Percentiles rank a stretch among this genome's conserved stretches.
phyloP scores from a whole-genome alignment of 768 basidiomycete genomes.

The Calocybe indica region DNA sequence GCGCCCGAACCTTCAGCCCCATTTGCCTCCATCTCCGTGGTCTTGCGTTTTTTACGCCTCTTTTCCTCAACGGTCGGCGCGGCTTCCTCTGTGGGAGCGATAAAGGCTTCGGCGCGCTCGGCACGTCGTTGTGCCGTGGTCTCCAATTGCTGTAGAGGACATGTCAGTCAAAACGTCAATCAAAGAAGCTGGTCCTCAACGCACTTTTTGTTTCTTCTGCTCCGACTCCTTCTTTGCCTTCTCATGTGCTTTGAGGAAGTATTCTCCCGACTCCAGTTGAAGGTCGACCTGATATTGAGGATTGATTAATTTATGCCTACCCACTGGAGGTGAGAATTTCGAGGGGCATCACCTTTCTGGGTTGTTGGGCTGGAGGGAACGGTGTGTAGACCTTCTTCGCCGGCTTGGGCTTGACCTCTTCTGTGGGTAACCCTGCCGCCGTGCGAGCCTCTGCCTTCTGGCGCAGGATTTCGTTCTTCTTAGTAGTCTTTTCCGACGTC shows the following conservation, averaged over 20 bases:
- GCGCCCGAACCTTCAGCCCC: conserved; percentile 28
- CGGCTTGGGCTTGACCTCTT: conserved; percentile 40
- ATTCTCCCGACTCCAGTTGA: conserved; percentile 94
- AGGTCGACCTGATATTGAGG: conserved; percentile 62
- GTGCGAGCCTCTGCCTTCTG: conserved; percentile 58
- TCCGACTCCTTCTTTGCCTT: conserved; percentile 73
- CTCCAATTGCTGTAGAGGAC: conserved; percentile 63
- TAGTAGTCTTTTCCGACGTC: conserved; percentile 89
- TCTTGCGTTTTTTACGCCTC: conserved; percentile 46
- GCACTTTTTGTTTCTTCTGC: conserved; percentile 71
- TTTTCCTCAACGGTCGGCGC: conserved; percentile 77
- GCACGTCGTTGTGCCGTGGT: conserved; percentile 63
- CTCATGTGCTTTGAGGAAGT: conserved; percentile 91
- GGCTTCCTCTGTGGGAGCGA: conserved; percentile 78
- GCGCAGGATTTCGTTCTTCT: conserved; percentile 73
- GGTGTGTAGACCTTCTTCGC: conserved; percentile 94
- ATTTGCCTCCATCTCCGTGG: conserved; percentile 34
- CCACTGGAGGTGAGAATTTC: background rate
- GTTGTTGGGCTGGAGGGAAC: conserved; percentile 92
- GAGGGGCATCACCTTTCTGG: conserved; percentile 65
- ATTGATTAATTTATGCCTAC: background rate
- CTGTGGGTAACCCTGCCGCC: conserved; percentile 57
- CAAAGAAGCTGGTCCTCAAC: conserved; percentile 2
- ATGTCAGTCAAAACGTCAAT: conserved; percentile 1
- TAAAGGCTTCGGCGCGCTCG: conserved; percentile 81